These are phyloP conservation scores for Leishmania tarentolae DNA, from an alignment of 208 protist genomes.

Conservation along the genomic window DNA sequence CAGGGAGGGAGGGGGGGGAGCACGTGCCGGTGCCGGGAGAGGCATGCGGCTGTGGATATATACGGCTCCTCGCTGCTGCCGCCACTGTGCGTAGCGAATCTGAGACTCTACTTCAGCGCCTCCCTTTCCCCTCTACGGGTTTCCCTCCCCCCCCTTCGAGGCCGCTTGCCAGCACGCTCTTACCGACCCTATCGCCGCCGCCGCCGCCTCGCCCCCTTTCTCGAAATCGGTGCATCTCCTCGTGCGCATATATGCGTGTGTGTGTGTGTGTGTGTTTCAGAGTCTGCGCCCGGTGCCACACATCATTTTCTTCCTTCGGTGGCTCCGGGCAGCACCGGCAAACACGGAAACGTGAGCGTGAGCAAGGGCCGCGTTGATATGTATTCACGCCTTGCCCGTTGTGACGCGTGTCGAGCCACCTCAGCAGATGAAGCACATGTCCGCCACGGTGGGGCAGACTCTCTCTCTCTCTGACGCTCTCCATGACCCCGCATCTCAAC, in stretches of 20 bases:
- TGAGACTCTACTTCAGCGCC: background rate
- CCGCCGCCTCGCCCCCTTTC: background rate
- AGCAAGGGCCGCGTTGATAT: too few species aligned
- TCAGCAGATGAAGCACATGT: too few species aligned
- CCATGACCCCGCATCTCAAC: too few species aligned
- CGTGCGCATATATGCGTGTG: background rate
- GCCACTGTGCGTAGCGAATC: background rate
- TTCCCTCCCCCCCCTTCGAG: background rate
- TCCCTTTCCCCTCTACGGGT: background rate
- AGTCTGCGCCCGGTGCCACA: background rate
- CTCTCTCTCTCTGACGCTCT: too few species aligned
- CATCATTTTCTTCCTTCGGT: background rate
- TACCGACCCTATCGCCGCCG: background rate
- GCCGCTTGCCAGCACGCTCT: background rate
- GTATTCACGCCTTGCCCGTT: background rate
- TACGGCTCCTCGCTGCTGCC: background rate
- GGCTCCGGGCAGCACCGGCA: background rate
- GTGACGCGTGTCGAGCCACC: background rate
- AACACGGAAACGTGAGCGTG: too few species aligned
- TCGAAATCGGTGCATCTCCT: background rate
- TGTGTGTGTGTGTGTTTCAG: background rate
- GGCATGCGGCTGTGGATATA: background rate
- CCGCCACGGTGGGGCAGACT: too few species aligned
- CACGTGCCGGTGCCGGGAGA: background rate
- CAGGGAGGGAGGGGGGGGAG: background rate